Evolutionary conservation across 1,284 basidiomycete genomes (phyloP), one percentile per base, ranked within the genome.

Genomic region (Mycosarcoma mackinlayi): DNA sequence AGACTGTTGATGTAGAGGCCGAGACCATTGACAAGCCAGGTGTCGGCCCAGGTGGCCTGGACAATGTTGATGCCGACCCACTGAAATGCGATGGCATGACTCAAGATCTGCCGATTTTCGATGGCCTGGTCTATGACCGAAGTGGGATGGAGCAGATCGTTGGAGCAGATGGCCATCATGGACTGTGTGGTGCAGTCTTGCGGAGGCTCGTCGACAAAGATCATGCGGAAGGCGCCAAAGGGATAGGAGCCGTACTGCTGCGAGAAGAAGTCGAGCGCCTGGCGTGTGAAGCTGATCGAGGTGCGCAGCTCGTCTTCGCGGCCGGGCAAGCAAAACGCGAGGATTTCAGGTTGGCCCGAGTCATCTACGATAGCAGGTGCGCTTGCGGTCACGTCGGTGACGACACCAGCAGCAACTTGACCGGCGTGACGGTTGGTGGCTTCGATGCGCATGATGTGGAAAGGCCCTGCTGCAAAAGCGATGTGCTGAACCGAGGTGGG

Each of bases 1-100:
- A 95, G 87, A 13, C 91, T 90, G 23, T 92, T 91, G 78, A 98
- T 91, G 83, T 97, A 95, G 30, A 94, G 86, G 11, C 92, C 90
- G 24, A 99, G 85, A 2, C 95, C 96, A 73, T 95, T 92, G 67
- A 95, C 90, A 16, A 99, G 88, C 96, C 96, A 99, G 7, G 90
- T 89, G 84, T 98, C 96, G 9, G 93, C 91, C 87, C 92, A 92
- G n/a, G 90, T 88, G 84, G 93, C 93, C 54, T 91, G 94, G 57
- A 95, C 90, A 75, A 99, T 93, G 83, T 98, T 96, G 84, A 99
- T 90, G 19, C 96, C 95, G 52, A 93, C 87, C 96, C 96, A 98
- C 84, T 99, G 96, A 75, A 90, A 93, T 6, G 94, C 94, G 35
- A 98, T 73, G 28, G 79, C 73, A 79, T 98, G 92, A 25, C 90